Percentiles rank a stretch among this genome's conserved stretches.
Conservation (phyloP, 2,329 filamentous ascomycete species). For the Tolypocladium guangdongense region DNA sequence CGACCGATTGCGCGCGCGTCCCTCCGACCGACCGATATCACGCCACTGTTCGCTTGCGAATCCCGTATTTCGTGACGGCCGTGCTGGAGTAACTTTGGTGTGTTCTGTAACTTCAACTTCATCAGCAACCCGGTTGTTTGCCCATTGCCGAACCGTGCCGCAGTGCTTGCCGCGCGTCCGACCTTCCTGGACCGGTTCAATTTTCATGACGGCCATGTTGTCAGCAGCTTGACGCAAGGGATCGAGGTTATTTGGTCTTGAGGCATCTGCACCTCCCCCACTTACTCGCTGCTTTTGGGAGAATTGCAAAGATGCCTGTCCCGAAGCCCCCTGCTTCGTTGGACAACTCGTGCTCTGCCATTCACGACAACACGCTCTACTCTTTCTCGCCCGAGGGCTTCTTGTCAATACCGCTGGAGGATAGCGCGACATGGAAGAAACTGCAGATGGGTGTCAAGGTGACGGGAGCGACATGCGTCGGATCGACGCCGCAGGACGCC, state of each 20-base stretch:
- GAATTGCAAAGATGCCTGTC: conserved; percentile 47
- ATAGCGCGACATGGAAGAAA: conserved; percentile 61
- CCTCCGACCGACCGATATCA: not conserved
- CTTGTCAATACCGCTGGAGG: conserved; percentile 56
- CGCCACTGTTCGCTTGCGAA: not conserved
- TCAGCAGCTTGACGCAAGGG: not conserved
- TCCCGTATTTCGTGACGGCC: not conserved
- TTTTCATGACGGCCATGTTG: conserved; percentile 1
- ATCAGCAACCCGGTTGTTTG: not conserved
- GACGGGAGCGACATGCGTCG: conserved; percentile 67
- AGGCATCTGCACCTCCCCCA: not conserved
- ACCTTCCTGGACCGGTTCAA: not conserved
- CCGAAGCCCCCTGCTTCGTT: conserved; percentile 61
- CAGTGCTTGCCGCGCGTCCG: not conserved
- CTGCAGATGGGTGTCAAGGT: conserved; percentile 58
- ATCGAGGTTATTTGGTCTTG: not conserved
- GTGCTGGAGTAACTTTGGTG: not conserved
- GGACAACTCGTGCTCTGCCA: conserved; percentile 68
- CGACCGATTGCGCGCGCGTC: not conserved
- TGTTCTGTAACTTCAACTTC: not conserved
- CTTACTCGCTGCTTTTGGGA: conserved; percentile 1
- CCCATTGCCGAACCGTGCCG: not conserved
- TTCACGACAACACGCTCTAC: conserved; percentile 76
- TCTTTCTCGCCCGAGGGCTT: conserved; percentile 68
- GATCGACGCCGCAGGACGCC: conserved; percentile 48